Evolutionary conservation across 352 stramenopile species (phyloP), one percentile per base, ranked within the genome.

Genomic region (Salisapilia sapeloensis): DNA sequence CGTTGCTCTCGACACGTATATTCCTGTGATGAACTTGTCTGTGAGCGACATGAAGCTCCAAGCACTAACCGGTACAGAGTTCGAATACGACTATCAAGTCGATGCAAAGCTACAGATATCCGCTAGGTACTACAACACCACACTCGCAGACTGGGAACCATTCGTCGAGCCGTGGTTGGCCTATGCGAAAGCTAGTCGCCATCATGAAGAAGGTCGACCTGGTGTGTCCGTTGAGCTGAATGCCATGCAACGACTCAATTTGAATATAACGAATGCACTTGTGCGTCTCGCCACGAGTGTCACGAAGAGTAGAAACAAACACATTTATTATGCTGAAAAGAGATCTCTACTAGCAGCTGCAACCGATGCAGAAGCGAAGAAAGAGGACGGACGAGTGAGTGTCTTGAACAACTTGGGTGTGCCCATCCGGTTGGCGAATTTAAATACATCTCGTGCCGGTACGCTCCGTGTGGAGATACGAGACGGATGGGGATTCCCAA

Each of bases 351-450:
- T 69, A 0, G 69, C 71, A 10, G 70, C 85, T 4, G 74, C 74
- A 19, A 70, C 74, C 12, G 70, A 89, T 33, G 70, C 60, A 1
- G 69, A 85, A 43, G 70, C 75, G 3, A 86, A 76, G 48, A 84
- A 87, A 42, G 74, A 85, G 32, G 62, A 85, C 27, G 74, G 74
- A 1, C 63, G 76, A 20, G 76, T 92, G 7, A 86, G 66, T 29
- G 76, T 92, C n/a, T 51, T 89, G 5, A 92, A 92, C 41, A 92
- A 87, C 32, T 54, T 92, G 2, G 76, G 76, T 21, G 75, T 87
- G 24, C 71, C 77, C 3, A 90, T 92, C 52, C 74, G 75, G 4
- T 59, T 92, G 10, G 77, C 77, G 3, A 90, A 92, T 38, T 43
- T 92, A 13, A 90, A 90, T 31, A 92, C 77, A 1, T 90, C 75